A percentile compares a stretch with the other conserved stretches of the same genome.
Conservation (phyloP, 805 yeast species). For the Trichomonascus vanleenenianus region DNA sequence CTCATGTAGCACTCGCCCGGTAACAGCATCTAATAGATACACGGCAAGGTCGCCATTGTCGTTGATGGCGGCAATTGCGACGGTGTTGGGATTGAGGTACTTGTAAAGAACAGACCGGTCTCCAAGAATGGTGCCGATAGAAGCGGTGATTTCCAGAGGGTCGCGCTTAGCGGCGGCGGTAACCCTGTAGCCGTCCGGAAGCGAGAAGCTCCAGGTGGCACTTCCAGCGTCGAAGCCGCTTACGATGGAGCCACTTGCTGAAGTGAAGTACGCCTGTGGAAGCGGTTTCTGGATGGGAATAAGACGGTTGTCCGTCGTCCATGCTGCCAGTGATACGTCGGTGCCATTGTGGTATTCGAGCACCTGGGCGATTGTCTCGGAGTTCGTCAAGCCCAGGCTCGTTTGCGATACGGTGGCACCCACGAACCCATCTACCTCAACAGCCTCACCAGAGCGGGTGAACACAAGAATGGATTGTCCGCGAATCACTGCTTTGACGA, state of each 20-base stretch:
- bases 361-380: neutral
- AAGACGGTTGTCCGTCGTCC: conserved; percentile 4
- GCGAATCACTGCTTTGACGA: conserved; percentile 1
- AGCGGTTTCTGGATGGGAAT: conserved; percentile 3
- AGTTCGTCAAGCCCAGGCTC: neutral
- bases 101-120: conserved; percentile 75
- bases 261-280: conserved; percentile 10
- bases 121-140: conserved; percentile 60
- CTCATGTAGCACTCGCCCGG: conserved; percentile 54
- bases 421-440: conserved; percentile 14
- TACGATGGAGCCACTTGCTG: conserved; percentile 7
- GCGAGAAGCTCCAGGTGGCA: conserved; percentile 34
- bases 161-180: conserved; percentile 35
- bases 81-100: conserved; percentile 64
- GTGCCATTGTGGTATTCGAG: conserved; percentile 1
- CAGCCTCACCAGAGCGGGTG: conserved; percentile 10
- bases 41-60: conserved; percentile 32
- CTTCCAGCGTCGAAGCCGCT: conserved; percentile 14
- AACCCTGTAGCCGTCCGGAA: conserved; percentile 31
- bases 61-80: conserved; percentile 42
- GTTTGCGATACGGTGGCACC: conserved; percentile 2
- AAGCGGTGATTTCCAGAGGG: conserved; percentile 38
- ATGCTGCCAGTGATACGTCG: neutral
- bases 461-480: conserved; percentile 6
- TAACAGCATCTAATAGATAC: conserved; percentile 55